phyloP scores from a whole-genome alignment of 495 filamentous ascomycete species.

The Aspergillus carlsbadensis region DNA sequence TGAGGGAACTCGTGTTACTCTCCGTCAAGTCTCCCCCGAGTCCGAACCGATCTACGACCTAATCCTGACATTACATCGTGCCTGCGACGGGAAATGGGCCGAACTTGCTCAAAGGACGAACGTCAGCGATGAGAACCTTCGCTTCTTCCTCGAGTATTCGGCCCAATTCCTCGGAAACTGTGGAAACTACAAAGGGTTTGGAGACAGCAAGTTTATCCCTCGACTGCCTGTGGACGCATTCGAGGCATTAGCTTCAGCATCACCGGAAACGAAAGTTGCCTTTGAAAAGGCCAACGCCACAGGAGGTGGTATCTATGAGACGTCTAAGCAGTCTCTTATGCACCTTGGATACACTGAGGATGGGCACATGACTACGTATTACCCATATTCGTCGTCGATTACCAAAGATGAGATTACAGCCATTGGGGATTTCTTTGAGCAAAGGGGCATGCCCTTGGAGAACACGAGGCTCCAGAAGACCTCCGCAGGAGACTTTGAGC shows the following conservation, averaged over 20 bases:
- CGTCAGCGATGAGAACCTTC: constrained; percentile 66
- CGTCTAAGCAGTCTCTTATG: constrained; percentile 62
- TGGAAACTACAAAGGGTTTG: constrained; percentile 96
- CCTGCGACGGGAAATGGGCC: constrained; percentile 77
- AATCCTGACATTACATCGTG: constrained; percentile 74
- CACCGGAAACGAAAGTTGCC: constrained; percentile 56
- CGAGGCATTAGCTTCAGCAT: constrained; percentile 65
- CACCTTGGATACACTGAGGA: constrained; percentile 82
- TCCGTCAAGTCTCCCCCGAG: constrained; percentile 88
- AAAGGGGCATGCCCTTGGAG: constrained; percentile 73
- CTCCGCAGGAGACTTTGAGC: constrained; percentile 66
- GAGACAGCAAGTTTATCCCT: constrained; percentile 92
- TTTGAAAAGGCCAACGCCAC: constrained; percentile 57
- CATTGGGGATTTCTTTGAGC: constrained; percentile 70
- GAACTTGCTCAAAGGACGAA: constrained; percentile 65
- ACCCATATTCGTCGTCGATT: constrained; percentile 83
- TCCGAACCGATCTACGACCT: constrained; percentile 89
- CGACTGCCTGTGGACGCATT: constrained; percentile 66
- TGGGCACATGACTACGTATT: constrained; percentile 89
- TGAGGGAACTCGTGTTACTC: constrained; percentile 77
- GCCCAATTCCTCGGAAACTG: constrained; percentile 86
- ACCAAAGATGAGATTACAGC: constrained; percentile 79
- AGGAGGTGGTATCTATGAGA: constrained; percentile 72
- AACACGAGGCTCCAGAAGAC: constrained; percentile 87
- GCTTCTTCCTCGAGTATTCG: constrained; percentile 81